Conservation (phyloP, 331 rosid genomes). For the Phaseolus coccineus region DNA sequence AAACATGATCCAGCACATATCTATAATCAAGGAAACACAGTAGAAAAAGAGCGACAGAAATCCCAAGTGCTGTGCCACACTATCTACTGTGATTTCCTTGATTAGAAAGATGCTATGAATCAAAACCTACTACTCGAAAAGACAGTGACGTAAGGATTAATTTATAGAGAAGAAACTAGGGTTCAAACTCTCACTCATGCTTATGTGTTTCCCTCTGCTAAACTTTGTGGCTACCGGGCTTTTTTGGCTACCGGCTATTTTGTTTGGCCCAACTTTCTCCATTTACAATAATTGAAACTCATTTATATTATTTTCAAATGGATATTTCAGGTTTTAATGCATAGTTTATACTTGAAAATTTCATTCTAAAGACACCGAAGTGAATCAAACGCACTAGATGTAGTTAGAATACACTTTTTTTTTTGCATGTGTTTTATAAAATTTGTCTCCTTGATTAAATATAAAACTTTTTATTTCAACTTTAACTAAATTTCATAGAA, state of each 20-base stretch:
- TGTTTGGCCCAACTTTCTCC: neutral
- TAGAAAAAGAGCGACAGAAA: neutral
- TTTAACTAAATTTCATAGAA: too few relatives aligned
- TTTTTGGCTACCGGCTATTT: too few relatives aligned
- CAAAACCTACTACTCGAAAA: neutral
- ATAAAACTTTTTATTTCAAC: too few relatives aligned
- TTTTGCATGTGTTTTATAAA: too few relatives aligned
- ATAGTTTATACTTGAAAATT: too few relatives aligned
- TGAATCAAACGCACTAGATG: too few relatives aligned
- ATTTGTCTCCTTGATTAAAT: too few relatives aligned
- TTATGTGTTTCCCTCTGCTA: neutral
- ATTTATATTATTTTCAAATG: too few relatives aligned
- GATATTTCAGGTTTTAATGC: too few relatives aligned
- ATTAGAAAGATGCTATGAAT: conserved; percentile 25
- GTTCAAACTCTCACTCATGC: neutral
- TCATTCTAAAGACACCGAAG: too few relatives aligned
- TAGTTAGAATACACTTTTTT: too few relatives aligned
- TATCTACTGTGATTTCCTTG: conserved; percentile 31
- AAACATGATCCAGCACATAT: conserved; percentile 20
- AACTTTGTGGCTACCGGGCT: neutral
- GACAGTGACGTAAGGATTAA: neutral
- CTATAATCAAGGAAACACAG: conserved; percentile 37
- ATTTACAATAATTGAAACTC: too few relatives aligned
- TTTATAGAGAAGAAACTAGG: neutral
- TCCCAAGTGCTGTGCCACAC: neutral